Evolutionary conservation across 2,329 filamentous ascomycete species (phyloP).

Genomic region (Verticillium klebahnii): DNA sequence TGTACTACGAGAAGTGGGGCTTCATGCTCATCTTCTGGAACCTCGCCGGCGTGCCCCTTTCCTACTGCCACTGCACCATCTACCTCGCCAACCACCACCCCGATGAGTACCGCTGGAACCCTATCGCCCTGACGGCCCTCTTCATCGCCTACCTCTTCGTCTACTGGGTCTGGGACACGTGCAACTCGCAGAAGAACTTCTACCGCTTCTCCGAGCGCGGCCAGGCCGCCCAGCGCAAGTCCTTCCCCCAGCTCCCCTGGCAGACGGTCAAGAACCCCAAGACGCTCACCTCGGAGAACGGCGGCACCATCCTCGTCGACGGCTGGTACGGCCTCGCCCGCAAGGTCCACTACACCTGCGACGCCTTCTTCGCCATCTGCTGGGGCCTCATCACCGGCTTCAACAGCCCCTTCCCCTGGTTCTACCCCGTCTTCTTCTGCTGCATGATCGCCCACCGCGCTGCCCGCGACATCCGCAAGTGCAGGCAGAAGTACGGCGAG

Average conservation of each 20-base stretch:
- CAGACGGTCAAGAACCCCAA: slow-evolving; percentile 76
- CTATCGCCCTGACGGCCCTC: slow-evolving; percentile 58
- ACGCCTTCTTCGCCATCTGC: slow-evolving; percentile 69
- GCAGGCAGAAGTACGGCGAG: slow-evolving; percentile 73
- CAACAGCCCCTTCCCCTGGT: slow-evolving; percentile 80
- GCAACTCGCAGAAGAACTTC: slow-evolving; percentile 90
- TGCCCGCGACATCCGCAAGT: slow-evolving; percentile 69
- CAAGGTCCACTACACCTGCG: slow-evolving; percentile 66
- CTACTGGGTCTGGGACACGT: slow-evolving; percentile 91
- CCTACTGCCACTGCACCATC: slow-evolving; percentile 90
- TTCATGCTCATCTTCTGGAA: slow-evolving; percentile 99
- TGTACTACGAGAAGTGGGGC: slow-evolving; percentile 96
- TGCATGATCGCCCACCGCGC: slow-evolving; percentile 78
- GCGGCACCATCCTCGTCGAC: slow-evolving; percentile 74
- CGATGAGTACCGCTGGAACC: slow-evolving; percentile 72
- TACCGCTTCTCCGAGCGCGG: slow-evolving; percentile 80
- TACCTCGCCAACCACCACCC: slow-evolving; percentile 83
- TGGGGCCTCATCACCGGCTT: slow-evolving; percentile 85
- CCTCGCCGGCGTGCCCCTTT: slow-evolving; percentile 82
- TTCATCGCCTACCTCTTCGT: slow-evolving; percentile 72
- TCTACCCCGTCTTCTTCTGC: slow-evolving; percentile 78
- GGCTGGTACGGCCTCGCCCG: slow-evolving; percentile 64
- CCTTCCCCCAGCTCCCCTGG: slow-evolving; percentile 90
- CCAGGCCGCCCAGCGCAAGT: slow-evolving; percentile 63
- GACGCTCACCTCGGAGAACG: slow-evolving; percentile 66